Base-by-base conservation (phyloP, 2,329 filamentous ascomycete species). In the Diaporthe capsici region DNA sequence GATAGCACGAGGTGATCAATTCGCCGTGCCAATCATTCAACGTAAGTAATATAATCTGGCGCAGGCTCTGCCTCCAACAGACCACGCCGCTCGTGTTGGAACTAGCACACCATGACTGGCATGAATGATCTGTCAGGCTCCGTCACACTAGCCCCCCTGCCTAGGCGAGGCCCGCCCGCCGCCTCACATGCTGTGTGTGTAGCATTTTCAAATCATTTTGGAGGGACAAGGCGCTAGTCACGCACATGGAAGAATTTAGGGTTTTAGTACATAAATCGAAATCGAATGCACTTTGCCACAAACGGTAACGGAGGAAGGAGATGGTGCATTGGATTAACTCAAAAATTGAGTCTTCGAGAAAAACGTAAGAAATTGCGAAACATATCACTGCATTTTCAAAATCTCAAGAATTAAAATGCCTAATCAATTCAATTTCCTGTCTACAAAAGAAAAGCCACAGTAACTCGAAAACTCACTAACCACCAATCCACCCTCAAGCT, bases 31-130 rank as follows among this genome's bases (percentile, higher is more conserved):
- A 68, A 53, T 68, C 65, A 53, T 39, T 53, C 13, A 31, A 20
- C 65, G 9, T 53, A n/a, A 25, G 28, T 39, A 68, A 68, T 53
- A 53, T 25, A 39, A 51, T 51, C 44, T 51, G 25, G 20, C 31
- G 47, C 63, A 39, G 20, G 6, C 17, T 47, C 25, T 53, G 63
- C 47, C 42, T n/a, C 61, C 61, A 31, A 51, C 44, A 51, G 12
- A 51, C 28, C 44, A 34, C 28, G 31, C 44, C 28, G 42, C 63
- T 68, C 63, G 44, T 68, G 63, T 68, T 68, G 31, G 28, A 25
- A 25, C 13, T n/a, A 20, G 28, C 61, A 65, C 9, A 34, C 31
- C 31, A 31, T 31, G 31, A 31, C 31, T 31, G 47, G 28, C 20
- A 67, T 51, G 20, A 51, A 51, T 51, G 44, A 53, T 53, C 65